A percentile compares a stretch with the other conserved stretches of the same genome.
Conservation (phyloP, 2,329 filamentous ascomycete species). For the Tolypocladium tropicale region DNA sequence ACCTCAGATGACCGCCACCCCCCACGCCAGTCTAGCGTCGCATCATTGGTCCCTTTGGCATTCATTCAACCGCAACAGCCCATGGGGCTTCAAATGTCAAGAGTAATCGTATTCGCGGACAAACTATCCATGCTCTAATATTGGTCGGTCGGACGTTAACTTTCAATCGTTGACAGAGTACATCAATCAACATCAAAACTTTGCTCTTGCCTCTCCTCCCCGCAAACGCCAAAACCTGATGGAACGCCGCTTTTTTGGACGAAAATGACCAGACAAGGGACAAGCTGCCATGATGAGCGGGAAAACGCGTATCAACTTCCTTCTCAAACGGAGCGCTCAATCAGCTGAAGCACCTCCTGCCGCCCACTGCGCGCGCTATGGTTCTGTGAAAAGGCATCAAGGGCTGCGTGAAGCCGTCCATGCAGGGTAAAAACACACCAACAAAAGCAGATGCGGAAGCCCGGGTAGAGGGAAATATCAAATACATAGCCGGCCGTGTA, state of each 20-base stretch:
- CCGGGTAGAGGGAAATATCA: neutral
- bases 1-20: neutral
- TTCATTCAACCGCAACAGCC: neutral
- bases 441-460: neutral
- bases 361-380: neutral
- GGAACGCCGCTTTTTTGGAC: conserved; percentile 13
- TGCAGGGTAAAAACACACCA: neutral
- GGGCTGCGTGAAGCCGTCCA: neutral
- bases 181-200: no score
- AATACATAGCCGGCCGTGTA: neutral
- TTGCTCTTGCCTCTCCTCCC: conserved; percentile 18
- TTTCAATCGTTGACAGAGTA: conserved; percentile 12
- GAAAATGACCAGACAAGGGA: neutral
- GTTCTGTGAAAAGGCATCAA: neutral
- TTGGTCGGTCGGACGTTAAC: conserved; percentile 9
- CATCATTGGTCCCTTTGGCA: neutral
- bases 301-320: neutral
- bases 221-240: conserved; percentile 20
- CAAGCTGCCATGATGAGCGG: neutral
- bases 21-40: neutral
- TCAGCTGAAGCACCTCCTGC: neutral
- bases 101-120: neutral
- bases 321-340: neutral
- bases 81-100: neutral
- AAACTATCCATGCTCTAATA: conserved; percentile 6